Evolutionary conservation across 352 stramenopile genomes (phyloP).

Genomic region (Globisporangium emineosum): DNA sequence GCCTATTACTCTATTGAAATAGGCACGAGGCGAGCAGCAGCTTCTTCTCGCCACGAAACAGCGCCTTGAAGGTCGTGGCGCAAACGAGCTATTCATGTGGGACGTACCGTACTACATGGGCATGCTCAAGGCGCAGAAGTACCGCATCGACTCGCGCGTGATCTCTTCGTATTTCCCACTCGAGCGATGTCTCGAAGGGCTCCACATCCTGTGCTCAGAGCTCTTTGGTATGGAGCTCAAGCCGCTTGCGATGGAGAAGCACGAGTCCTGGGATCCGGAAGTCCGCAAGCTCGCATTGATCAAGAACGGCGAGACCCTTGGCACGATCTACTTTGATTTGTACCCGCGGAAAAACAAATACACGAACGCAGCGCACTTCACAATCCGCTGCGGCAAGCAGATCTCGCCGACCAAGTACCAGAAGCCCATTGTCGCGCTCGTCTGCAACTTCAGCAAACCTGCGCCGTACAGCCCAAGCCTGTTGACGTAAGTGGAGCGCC

Average conservation of each 20-base stretch:
- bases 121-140: slow-evolving; percentile 72
- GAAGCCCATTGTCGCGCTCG: slow-evolving; percentile 93
- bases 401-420: slow-evolving; percentile 75
- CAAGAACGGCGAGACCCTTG: slow-evolving; percentile 56
- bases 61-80: slow-evolving; percentile 41
- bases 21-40: slow-evolving; percentile 57
- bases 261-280: slow-evolving; percentile 89
- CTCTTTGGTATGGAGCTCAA: slow-evolving; percentile 92
- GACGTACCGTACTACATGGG: slow-evolving; percentile 94
- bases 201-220: slow-evolving; percentile 83
- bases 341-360: slow-evolving; percentile 89
- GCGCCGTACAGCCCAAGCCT: slow-evolving; percentile 65
- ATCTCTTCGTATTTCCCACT: slow-evolving; percentile 90
- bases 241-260: slow-evolving; percentile 62
- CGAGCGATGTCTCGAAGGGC: slow-evolving; percentile 87
- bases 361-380: slow-evolving; percentile 93
- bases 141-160: slow-evolving; percentile 75
- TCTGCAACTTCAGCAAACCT: slow-evolving; percentile 87
- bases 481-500: slow-evolving; percentile 48
- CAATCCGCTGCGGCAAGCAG: slow-evolving; percentile 92
- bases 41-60: slow-evolving; percentile 64
- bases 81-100: slow-evolving; percentile 86
- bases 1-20: not conserved
- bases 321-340: slow-evolving; percentile 95
- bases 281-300: slow-evolving; percentile 90